A percentile compares a stretch with the other conserved stretches of the same genome.
Conservation (phyloP, 202 grass and related monocot species). For the Setaria viridis region DNA sequence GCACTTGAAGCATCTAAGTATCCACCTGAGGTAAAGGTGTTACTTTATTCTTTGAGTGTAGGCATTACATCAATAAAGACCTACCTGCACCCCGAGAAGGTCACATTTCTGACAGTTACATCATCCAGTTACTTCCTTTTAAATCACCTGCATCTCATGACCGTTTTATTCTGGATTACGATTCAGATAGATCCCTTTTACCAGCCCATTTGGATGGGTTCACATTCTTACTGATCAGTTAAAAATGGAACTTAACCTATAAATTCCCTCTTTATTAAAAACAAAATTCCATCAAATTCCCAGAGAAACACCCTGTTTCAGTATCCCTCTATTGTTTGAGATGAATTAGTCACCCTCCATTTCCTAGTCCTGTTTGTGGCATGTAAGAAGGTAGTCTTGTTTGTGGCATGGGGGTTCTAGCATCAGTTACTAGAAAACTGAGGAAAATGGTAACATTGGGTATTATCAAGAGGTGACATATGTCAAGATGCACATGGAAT, state of each 20-base stretch:
- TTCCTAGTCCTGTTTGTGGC: not conserved
- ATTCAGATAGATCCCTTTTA: not conserved
- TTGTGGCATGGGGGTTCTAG: not conserved
- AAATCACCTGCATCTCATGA: not conserved
- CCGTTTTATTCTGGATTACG: not conserved
- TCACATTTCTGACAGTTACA: no score
- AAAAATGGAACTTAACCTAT: not conserved
- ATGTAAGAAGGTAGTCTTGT: not conserved
- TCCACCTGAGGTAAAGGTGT: not conserved
- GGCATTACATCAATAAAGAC: not conserved
- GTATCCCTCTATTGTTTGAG: not conserved
- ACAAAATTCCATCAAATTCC: not conserved
- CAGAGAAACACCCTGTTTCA: not conserved
- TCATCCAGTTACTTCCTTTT: not conserved
- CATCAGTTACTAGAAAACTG: not conserved
- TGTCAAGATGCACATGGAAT: not conserved
- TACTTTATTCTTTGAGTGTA: conserved; percentile 8
- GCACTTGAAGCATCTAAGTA: conserved; percentile 17
- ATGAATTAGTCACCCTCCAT: not conserved
- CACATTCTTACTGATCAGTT: not conserved
- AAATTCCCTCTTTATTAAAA: not conserved
- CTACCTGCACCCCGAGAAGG: no score
- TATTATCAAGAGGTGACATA: not conserved
- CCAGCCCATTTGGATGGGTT: not conserved
- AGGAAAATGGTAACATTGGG: not conserved